Percentiles rank a stretch among this genome's conserved stretches.
These are phyloP conservation scores for Huiozyma naganishii DNA, from an alignment of 805 yeast genomes.

Conservation along the genomic window DNA sequence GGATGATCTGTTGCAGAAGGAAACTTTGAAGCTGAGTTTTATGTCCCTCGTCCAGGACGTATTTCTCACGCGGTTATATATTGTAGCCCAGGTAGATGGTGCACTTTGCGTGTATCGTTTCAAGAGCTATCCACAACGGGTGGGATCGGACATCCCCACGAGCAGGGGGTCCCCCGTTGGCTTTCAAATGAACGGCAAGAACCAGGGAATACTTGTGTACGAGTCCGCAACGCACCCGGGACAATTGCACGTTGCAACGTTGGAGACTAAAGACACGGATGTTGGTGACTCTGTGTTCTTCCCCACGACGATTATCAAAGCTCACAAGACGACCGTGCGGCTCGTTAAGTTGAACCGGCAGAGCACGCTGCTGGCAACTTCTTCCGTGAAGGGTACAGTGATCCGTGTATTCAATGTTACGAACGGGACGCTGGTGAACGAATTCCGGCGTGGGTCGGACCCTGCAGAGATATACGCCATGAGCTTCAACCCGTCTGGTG, in stretches of 20 bases:
- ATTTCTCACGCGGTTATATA: constrained; percentile 60
- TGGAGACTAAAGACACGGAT: constrained; percentile 4
- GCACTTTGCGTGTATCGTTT: constrained; percentile 71
- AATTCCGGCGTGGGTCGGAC: constrained; percentile 85
- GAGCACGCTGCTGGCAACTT: constrained; percentile 77
- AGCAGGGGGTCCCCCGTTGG: constrained; percentile 9
- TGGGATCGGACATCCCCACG: constrained; percentile 24
- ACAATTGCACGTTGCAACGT: constrained; percentile 22
- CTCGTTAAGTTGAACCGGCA: constrained; percentile 57
- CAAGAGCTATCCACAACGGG: constrained; percentile 62
- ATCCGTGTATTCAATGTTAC: constrained; percentile 65
- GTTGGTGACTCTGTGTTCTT: constrained; percentile 10
- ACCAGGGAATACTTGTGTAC: constrained; percentile 3
- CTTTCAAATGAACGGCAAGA: constrained; percentile 1
- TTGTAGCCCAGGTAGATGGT: constrained; percentile 59
- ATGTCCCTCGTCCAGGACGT: constrained; percentile 66
- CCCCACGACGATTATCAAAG: constrained; percentile 49
- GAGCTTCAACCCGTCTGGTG: constrained; percentile 70
- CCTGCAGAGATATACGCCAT: constrained; percentile 72
- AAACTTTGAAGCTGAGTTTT: constrained; percentile 65
- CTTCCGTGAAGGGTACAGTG: constrained; percentile 84
- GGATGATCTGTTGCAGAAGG: constrained; percentile 79
- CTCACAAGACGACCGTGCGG: constrained; percentile 73
- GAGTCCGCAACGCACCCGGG: constrained; percentile 14
- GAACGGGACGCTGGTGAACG: constrained; percentile 57